Evolutionary conservation across 768 basidiomycete genomes (phyloP).

Genomic region (Termitomyces sp.): DNA sequence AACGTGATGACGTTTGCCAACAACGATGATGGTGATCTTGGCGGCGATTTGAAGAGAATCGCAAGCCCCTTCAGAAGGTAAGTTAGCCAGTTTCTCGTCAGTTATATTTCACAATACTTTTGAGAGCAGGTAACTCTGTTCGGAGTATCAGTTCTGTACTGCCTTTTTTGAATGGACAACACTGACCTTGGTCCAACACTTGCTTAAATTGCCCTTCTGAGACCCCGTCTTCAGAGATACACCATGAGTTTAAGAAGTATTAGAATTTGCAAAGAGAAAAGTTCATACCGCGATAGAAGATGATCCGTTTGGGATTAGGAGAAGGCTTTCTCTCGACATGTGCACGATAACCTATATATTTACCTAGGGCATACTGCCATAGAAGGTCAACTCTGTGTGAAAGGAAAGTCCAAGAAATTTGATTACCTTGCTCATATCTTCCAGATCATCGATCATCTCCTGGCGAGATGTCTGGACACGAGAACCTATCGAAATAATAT

Average conservation of each 20-base stretch:
- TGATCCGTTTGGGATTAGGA: conserved; percentile 59
- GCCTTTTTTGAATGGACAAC: conserved; percentile 4
- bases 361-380: conserved; percentile 46
- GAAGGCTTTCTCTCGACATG: conserved; percentile 47
- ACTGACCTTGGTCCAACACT: conserved; percentile 49
- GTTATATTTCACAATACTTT: conserved; percentile 32
- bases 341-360: conserved; percentile 58
- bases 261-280: background rate
- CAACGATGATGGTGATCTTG: conserved; percentile 64
- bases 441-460: conserved; percentile 75
- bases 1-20: conserved; percentile 65
- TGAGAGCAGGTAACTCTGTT: conserved; percentile 48
- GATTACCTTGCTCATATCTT: conserved; percentile 59
- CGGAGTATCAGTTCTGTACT: background rate
- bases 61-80: conserved; percentile 48
- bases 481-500: conserved; percentile 37
- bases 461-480: conserved; percentile 65
- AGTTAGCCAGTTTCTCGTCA: background rate
- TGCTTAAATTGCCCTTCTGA: conserved; percentile 53
- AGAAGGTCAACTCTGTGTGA: background rate
- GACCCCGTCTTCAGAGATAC: conserved; percentile 44
- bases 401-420: background rate
- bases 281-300: conserved; percentile 67
- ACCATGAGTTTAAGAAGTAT: conserved; percentile 6
- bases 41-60: conserved; percentile 44